These are phyloP conservation scores for Jamesozyma jinghongensis DNA, from an alignment of 805 yeast species.

Conservation along the genomic window DNA sequence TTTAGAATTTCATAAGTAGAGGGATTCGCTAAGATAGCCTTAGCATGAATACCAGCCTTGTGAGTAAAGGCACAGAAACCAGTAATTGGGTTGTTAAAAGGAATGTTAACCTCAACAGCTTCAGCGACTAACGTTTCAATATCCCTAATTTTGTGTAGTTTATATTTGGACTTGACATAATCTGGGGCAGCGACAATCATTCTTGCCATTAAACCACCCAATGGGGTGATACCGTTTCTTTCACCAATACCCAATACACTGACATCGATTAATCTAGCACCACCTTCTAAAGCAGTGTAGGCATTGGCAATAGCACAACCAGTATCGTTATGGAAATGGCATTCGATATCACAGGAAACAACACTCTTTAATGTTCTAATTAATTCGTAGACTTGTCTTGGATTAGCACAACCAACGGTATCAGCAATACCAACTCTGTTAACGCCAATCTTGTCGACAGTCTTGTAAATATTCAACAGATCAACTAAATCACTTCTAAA, in stretches of 20 bases:
- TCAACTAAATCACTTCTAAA: slow-evolving; percentile 96
- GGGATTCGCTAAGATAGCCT: slow-evolving; percentile 96
- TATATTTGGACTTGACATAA: slow-evolving; percentile 87
- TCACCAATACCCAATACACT: slow-evolving; percentile 97
- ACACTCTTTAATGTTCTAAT: slow-evolving; percentile 89
- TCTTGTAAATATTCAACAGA: slow-evolving; percentile 86
- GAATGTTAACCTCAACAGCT: slow-evolving; percentile 93
- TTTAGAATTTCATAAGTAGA: slow-evolving; percentile 95
- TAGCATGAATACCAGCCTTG: slow-evolving; percentile 99
- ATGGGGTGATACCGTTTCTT: slow-evolving; percentile 95
- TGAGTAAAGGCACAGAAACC: slow-evolving; percentile 99
- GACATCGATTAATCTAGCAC: slow-evolving; percentile 90
- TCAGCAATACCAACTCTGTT: slow-evolving; percentile 99
- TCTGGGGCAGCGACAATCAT: slow-evolving; percentile 98
- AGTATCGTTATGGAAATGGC: slow-evolving; percentile 98
- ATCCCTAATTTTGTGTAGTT: slow-evolving; percentile 91
- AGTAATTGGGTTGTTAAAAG: slow-evolving; percentile 97
- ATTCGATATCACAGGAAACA: slow-evolving; percentile 93
- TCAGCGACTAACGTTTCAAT: slow-evolving; percentile 94
- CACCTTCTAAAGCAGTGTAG: slow-evolving; percentile 95
- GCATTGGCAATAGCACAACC: slow-evolving; percentile 99
- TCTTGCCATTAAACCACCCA: slow-evolving; percentile 98
- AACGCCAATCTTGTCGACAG: slow-evolving; percentile 95
- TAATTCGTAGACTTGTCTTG: slow-evolving; percentile 95
- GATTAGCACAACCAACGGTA: slow-evolving; percentile 98